These are phyloP conservation scores for Cystobasidiaceae sp. DNA, from an alignment of 1,284 basidiomycete genomes.

Conservation along the genomic window DNA sequence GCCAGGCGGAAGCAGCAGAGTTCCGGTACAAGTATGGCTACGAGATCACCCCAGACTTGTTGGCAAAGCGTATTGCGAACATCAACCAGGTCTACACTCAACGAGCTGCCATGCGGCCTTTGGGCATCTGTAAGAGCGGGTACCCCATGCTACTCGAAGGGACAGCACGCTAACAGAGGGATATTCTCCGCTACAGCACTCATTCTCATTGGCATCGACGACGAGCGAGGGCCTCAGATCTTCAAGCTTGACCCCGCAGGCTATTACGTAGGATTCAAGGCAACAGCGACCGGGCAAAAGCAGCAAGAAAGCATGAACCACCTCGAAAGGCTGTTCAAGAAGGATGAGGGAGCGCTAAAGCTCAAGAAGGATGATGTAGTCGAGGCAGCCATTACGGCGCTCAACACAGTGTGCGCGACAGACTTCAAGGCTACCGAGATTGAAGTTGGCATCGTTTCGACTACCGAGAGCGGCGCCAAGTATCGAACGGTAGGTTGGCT, in stretches of 20 bases:
- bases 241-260: constrained; percentile 99
- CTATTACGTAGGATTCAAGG: constrained; percentile 97
- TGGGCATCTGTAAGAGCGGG: constrained; percentile 74
- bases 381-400: constrained; percentile 88
- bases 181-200: constrained; percentile 59
- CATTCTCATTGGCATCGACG: constrained; percentile 91
- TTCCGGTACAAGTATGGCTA: constrained; percentile 98
- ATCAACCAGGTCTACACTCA: constrained; percentile 99
- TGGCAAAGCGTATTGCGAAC: constrained; percentile 91
- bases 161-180: neutral
- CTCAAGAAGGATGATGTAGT: constrained; percentile 34
- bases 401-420: constrained; percentile 86
- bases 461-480: constrained; percentile 25
- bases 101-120: constrained; percentile 91
- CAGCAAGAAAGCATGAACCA: constrained; percentile 96
- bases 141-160: neutral
- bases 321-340: constrained; percentile 99
- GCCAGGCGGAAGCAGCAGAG: constrained; percentile 83
- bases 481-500: constrained; percentile 42
- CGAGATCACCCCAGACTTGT: constrained; percentile 91
- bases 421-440: constrained; percentile 73
- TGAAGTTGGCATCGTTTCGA: constrained; percentile 51
- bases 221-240: constrained; percentile 77
- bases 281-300: constrained; percentile 92
- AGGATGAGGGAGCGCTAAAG: constrained; percentile 51